Conservation (phyloP, 192 early-diverging fungal species). For the Linnemannia elongata region DNA sequence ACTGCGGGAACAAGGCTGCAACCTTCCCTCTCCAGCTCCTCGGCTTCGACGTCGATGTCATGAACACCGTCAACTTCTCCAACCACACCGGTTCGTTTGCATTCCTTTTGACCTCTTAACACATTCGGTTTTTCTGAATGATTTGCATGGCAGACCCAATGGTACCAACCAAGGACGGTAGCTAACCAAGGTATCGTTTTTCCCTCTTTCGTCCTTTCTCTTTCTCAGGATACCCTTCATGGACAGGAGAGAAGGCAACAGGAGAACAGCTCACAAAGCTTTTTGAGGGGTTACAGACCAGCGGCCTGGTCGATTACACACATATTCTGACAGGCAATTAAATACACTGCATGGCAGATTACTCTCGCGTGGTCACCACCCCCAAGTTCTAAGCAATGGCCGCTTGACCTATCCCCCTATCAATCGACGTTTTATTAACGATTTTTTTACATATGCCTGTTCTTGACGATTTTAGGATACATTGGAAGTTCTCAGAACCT, state of each 20-base stretch:
- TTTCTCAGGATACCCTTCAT: slow-evolving; percentile 76
- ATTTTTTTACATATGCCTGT: neutral
- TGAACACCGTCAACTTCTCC: slow-evolving; percentile 95
- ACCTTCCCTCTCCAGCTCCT: slow-evolving; percentile 93
- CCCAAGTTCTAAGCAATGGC: neutral
- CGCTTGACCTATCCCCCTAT: neutral
- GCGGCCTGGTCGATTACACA: slow-evolving; percentile 82
- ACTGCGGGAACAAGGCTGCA: slow-evolving; percentile 86
- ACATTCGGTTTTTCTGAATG: neutral
- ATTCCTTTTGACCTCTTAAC: neutral
- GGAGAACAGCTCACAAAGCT: slow-evolving; percentile 76
- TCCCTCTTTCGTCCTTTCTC: neutral
- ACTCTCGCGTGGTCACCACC: slow-evolving; percentile 7
- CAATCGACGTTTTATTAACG: neutral
- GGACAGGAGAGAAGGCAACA: slow-evolving; percentile 77
- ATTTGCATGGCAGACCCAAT: neutral
- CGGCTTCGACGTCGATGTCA: slow-evolving; percentile 91
- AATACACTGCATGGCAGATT: neutral
- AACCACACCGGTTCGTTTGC: slow-evolving; percentile 84
- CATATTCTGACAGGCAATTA: slow-evolving; percentile 83
- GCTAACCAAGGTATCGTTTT: neutral
- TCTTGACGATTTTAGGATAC: slow-evolving; percentile 67
- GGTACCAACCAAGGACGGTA: neutral
- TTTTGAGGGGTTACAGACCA: slow-evolving; percentile 78
- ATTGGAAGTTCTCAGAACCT: slow-evolving; percentile 83